Base-by-base conservation (phyloP, 2,329 filamentous ascomycete species). In the Dactylella cylindrospora region DNA sequence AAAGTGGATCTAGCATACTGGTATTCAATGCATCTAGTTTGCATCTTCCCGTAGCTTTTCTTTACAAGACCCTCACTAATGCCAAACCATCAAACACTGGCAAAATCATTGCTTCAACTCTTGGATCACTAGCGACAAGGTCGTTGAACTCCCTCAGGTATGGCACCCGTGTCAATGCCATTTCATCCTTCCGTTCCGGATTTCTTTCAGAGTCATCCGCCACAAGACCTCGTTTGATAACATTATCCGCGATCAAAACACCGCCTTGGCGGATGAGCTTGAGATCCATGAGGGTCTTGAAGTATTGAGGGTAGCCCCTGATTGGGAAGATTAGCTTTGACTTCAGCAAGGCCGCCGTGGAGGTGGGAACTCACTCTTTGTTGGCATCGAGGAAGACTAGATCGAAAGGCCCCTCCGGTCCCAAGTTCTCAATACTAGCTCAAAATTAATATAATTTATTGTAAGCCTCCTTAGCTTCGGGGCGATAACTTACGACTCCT, bases 241-340 rank as follows among this genome's bases (percentile, higher is more conserved):
- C 74, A 53, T 82, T 82, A 68, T 82, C 80, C 0, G 77, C 78
- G 10, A 81, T 71, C 59, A 82, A 77, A 52, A 81, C 70, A 0
- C 77, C 79, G 5, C 76, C 77, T 6, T 73, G 69, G 0, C 75
- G 73, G 31, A 82, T 73, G 20, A 82, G 73, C 5, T 64, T 55
- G 5, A 57, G 47, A 7, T 62, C 53, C 28, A 69, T 44, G 20
- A 66, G 46, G 2, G 31, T 59, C 6, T 66, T 44, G 19, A 66
- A 55, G 19, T 66, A 68, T 3, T 45, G 23, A n/a, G 60, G 10
- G 39, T 69, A 69, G 2, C 67, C 66, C 1, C 57, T 62, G 15
- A 6, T 19, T 22, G 7, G 15, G n/a, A n/a, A n/a, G n/a, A n/a
- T n/a, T n/a, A n/a, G 19, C 15, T 5, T 38, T 15, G 9, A 7